Percentiles rank a stretch among this genome's conserved stretches.
Conservation (phyloP, 257 asterid genomes). For the Jaltomata sinuosa region DNA sequence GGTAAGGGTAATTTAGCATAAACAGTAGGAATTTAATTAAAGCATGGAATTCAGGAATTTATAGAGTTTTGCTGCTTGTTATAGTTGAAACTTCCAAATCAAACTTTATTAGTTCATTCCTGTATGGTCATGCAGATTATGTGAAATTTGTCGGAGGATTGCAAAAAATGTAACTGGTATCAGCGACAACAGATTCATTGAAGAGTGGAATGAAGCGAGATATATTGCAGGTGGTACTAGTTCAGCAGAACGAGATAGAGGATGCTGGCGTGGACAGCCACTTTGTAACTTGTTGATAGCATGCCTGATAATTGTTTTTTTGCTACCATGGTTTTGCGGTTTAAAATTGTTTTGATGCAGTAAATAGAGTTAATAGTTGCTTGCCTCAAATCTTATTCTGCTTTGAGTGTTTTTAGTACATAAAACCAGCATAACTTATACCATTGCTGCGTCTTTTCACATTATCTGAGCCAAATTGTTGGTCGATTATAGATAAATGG, state of each 20-base stretch:
- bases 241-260: conserved; percentile 19
- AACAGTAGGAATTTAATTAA: neutral
- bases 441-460: neutral
- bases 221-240: neutral
- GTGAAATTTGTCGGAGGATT: conserved; percentile 69
- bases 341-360: conserved; percentile 37
- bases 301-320: conserved; percentile 58
- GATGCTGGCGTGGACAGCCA: conserved; percentile 58
- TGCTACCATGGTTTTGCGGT: conserved; percentile 82
- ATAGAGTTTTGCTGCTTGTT: neutral
- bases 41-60: neutral
- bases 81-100: neutral
- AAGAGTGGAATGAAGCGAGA: conserved; percentile 57
- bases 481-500: neutral
- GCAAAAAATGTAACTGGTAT: conserved; percentile 50
- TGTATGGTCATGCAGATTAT: conserved; percentile 36
- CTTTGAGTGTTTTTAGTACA: neutral
- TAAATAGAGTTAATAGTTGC: neutral
- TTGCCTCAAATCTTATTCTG: neutral
- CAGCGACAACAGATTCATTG: conserved; percentile 41
- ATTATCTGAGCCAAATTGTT: neutral
- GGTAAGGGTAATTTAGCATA: neutral
- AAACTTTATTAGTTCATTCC: neutral
- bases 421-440: neutral
- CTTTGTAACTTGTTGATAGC: conserved; percentile 72